phyloP scores from a whole-genome alignment of 2,329 filamentous ascomycete genomes.

The Penicillium capsulatum region DNA sequence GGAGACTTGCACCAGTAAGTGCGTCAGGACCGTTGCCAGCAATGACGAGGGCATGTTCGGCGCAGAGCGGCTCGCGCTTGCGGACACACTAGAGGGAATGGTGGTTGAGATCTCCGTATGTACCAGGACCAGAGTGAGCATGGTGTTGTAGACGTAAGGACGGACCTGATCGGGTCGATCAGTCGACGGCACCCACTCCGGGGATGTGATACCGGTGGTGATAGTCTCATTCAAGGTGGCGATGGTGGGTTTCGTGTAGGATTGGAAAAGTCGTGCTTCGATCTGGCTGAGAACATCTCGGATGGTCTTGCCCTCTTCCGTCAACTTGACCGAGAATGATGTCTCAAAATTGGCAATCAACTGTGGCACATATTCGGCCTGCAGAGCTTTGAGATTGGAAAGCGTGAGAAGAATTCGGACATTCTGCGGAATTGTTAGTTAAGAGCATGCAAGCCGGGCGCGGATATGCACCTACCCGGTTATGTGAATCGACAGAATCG shows the following conservation, averaged over 20 bases:
- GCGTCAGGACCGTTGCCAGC: constrained; percentile 75
- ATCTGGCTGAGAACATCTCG: constrained; percentile 87
- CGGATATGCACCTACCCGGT: constrained; percentile 46
- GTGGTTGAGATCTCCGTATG: constrained; percentile 86
- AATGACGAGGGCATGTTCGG: constrained; percentile 62
- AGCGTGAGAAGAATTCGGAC: constrained; percentile 91
- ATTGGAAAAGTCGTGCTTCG: constrained; percentile 83
- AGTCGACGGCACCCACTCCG: constrained; percentile 64
- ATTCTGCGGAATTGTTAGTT: constrained; percentile 54
- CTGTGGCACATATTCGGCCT: constrained; percentile 74
- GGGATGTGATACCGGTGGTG: constrained; percentile 64
- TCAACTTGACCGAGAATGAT: constrained; percentile 87
- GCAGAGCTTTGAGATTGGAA: constrained; percentile 82
- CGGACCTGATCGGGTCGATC: constrained; percentile 66
- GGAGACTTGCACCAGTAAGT: constrained; percentile 78
- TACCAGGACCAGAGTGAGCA: constrained; percentile 81
- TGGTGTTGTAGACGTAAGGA: constrained; percentile 83
- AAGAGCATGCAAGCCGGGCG: neutral
- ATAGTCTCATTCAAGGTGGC: constrained; percentile 66
- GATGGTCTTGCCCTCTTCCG: constrained; percentile 88
- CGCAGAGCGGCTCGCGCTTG: constrained; percentile 67
- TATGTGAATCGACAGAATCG: constrained; percentile 51
- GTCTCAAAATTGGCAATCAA: constrained; percentile 93
- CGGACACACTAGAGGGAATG: constrained; percentile 64
- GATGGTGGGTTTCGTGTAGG: constrained; percentile 77